These are phyloP conservation scores for Phytophthora citrophthora DNA, from an alignment of 352 stramenopile genomes.

Conservation along the genomic window DNA sequence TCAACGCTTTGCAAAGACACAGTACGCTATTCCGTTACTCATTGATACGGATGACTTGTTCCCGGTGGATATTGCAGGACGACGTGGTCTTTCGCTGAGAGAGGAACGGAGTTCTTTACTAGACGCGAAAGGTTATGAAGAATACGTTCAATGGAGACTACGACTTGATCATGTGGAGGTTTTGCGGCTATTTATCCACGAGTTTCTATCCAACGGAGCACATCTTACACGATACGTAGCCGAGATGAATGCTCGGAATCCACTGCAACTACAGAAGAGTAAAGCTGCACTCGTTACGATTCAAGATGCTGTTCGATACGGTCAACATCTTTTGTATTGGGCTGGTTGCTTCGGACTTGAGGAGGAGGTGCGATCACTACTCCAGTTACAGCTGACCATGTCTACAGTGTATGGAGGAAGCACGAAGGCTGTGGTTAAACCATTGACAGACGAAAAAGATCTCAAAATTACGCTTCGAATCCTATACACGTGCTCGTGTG, in stretches of 20 bases:
- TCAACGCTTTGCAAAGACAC: conserved; percentile 34
- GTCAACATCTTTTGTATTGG: conserved; percentile 83
- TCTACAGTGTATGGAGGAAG: conserved; percentile 1
- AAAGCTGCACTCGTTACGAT: conserved; percentile 18
- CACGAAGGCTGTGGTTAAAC: conserved; percentile 7
- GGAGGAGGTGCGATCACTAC: conserved; percentile 51
- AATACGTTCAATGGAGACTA: conserved; percentile 62
- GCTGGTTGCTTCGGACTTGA: conserved; percentile 72
- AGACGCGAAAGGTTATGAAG: conserved; percentile 2
- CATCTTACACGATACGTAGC: conserved; percentile 56
- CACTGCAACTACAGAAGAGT: conserved; percentile 27
- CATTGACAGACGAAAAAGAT: conserved; percentile 15
- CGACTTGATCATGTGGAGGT: conserved; percentile 65
- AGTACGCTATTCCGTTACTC: conserved; percentile 65
- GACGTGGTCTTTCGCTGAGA: conserved; percentile 52
- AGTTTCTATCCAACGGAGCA: conserved; percentile 57
- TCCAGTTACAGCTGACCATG: conserved; percentile 34
- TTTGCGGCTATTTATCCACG: conserved; percentile 51
- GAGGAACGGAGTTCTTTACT: conserved; percentile 43
- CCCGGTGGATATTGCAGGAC: conserved; percentile 66
- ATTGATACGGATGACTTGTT: conserved; percentile 65
- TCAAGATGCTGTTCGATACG: conserved; percentile 66
- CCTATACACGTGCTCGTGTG: conserved; percentile 71
- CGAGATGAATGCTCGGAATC: conserved; percentile 68
- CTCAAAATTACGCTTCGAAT: conserved; percentile 28